Conservation (phyloP, 2,329 filamentous ascomycete genomes). For the Diplodia sapinea region DNA sequence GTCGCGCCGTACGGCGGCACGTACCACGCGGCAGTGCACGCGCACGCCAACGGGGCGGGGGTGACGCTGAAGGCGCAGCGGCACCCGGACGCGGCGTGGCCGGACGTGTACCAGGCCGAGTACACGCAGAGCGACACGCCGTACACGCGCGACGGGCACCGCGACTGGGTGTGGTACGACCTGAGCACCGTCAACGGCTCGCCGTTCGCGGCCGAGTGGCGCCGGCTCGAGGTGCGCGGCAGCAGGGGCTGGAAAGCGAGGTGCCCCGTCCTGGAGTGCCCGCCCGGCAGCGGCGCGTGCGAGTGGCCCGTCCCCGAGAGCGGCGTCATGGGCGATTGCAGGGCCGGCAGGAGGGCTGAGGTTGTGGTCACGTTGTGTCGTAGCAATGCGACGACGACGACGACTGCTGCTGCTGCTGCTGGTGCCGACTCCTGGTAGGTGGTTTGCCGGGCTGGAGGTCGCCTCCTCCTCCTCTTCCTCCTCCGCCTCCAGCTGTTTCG, state of each 20-base stretch:
- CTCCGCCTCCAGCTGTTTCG: too few species aligned
- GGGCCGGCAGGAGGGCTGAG: neutral
- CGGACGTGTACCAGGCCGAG: constrained; percentile 12
- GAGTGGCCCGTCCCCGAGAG: constrained; percentile 19
- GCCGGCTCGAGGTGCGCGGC: neutral
- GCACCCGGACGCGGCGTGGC: neutral
- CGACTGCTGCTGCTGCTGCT: too few species aligned
- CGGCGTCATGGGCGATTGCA: constrained; percentile 15
- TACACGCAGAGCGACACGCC: constrained; percentile 4
- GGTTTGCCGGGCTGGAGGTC: too few species aligned
- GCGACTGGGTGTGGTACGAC: constrained; percentile 1
- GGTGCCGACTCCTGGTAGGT: too few species aligned
- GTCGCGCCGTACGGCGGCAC: neutral
- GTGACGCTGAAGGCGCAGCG: constrained; percentile 11
- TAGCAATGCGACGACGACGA: too few species aligned
- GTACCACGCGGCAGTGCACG: constrained; percentile 1
- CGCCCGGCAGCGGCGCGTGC: neutral
- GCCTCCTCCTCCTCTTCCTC: too few species aligned
- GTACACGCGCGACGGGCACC: neutral
- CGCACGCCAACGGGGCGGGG: neutral
- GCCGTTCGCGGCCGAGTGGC: neutral
- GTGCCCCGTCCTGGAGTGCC: constrained; percentile 7
- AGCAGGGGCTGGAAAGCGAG: neutral
- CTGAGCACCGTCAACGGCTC: neutral
- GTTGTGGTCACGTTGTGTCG: constrained; percentile 11